Evolutionary conservation across 352 stramenopile genomes (phyloP).

Genomic region (Phytophthora tentaculata): DNA sequence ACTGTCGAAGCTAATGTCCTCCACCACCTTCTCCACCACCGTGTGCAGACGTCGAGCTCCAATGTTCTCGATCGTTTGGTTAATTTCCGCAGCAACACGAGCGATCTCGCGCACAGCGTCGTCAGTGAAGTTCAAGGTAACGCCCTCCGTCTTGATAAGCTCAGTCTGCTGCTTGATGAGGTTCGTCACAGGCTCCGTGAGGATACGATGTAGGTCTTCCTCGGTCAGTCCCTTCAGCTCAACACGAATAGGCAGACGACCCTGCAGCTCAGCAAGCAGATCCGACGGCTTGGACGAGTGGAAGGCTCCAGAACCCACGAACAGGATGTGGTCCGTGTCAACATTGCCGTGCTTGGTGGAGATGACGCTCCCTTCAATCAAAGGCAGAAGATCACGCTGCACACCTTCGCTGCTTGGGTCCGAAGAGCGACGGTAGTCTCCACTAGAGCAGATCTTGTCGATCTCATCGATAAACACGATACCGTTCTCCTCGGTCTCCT

Average conservation of each 20-base stretch:
- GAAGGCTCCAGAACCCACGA: constrained; percentile 98
- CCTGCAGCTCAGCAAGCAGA: constrained; percentile 98
- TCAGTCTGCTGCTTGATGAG: constrained; percentile 98
- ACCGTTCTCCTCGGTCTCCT: constrained; percentile 97
- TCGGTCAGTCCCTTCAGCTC: constrained; percentile 99
- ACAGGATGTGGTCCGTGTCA: constrained; percentile 99
- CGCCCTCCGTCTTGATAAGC: constrained; percentile 97
- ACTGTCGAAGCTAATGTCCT: constrained; percentile 98
- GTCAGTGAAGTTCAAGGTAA: constrained; percentile 96
- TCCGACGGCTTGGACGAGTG: constrained; percentile 98
- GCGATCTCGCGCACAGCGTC: constrained; percentile 98
- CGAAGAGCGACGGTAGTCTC: constrained; percentile 92
- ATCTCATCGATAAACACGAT: constrained; percentile 99
- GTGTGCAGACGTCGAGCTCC: constrained; percentile 98
- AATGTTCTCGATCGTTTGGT: constrained; percentile 99
- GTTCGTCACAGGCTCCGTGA: constrained; percentile 99
- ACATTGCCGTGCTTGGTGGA: constrained; percentile 99
- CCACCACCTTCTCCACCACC: constrained; percentile 98
- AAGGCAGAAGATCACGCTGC: constrained; percentile 97
- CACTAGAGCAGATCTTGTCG: constrained; percentile 99
- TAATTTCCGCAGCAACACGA: constrained; percentile 94
- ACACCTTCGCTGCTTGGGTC: constrained; percentile 99
- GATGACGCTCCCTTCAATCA: constrained; percentile 98
- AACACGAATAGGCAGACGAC: constrained; percentile 98
- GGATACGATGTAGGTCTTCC: constrained; percentile 98